Evolutionary conservation across 2,329 filamentous ascomycete genomes (phyloP).

Genomic region (Blastomyces parvus): DNA sequence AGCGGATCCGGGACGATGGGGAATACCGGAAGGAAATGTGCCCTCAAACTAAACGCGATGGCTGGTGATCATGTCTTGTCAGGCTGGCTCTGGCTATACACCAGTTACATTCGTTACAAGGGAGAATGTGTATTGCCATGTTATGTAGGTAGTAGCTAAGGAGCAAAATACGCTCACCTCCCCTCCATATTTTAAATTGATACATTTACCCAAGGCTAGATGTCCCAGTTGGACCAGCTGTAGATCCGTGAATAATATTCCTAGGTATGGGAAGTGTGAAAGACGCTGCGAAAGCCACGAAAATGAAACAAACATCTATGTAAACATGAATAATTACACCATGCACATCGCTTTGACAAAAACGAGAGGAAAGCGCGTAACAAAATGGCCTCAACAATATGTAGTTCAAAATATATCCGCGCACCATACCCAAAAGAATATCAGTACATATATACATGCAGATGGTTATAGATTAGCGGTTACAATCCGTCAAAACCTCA

Average conservation of each 20-base stretch:
- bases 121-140: background rate
- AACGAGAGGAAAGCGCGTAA: background rate
- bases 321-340: background rate
- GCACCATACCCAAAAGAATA: background rate
- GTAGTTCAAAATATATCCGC: background rate
- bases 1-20: slow-evolving; percentile 3
- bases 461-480: background rate
- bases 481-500: background rate
- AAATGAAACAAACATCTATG: background rate
- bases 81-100: background rate
- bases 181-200: background rate
- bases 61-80: background rate
- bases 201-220: background rate
- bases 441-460: background rate
- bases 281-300: background rate
- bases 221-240: background rate
- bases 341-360: background rate
- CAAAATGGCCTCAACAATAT: background rate
- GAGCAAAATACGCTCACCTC: background rate
- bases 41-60: background rate
- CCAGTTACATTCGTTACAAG: background rate
- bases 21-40: slow-evolving; percentile 3
- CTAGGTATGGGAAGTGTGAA: background rate
- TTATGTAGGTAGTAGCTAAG: background rate
- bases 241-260: background rate